phyloP scores from a whole-genome alignment of 495 filamentous ascomycete species.

The Rostrohypoxylon terebratum region DNA sequence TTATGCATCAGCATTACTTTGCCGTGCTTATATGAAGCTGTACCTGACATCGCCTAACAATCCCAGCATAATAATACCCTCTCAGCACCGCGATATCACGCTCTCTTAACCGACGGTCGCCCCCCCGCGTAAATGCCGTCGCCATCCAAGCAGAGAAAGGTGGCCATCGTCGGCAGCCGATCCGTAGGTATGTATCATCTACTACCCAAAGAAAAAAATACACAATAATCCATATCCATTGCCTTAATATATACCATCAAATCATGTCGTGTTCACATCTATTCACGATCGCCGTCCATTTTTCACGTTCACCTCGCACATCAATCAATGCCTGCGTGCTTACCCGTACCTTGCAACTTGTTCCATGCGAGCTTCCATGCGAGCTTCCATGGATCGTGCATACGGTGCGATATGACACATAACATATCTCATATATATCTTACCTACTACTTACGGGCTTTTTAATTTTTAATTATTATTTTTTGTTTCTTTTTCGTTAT shows the following conservation, averaged over 20 bases:
- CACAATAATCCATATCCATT: neutral
- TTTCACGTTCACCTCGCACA: neutral
- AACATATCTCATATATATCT: conserved; percentile 10
- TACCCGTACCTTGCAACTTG: neutral
- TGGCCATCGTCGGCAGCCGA: conserved; percentile 96
- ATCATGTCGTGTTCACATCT: neutral
- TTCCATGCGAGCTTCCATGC: conserved; percentile 21
- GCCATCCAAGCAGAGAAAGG: conserved; percentile 93
- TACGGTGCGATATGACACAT: conserved; percentile 16
- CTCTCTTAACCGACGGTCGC: neutral
- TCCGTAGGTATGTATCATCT: conserved; percentile 81
- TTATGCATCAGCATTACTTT: conserved; percentile 36
- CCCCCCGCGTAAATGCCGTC: conserved; percentile 71
- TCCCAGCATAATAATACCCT: conserved; percentile 15
- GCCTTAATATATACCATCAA: neutral
- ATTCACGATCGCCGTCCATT: neutral
- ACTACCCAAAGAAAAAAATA: no score
- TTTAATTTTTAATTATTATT: neutral
- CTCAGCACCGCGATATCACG: conserved; percentile 27
- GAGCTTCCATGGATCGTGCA: conserved; percentile 27
- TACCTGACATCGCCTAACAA: conserved; percentile 2
- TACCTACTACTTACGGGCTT: no score
- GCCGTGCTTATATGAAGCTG: conserved; percentile 28
- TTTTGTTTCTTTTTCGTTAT: neutral
- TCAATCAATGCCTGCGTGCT: neutral